Conservation (phyloP, 768 basidiomycete genomes). For the Hygrophoropsis aurantiaca region DNA sequence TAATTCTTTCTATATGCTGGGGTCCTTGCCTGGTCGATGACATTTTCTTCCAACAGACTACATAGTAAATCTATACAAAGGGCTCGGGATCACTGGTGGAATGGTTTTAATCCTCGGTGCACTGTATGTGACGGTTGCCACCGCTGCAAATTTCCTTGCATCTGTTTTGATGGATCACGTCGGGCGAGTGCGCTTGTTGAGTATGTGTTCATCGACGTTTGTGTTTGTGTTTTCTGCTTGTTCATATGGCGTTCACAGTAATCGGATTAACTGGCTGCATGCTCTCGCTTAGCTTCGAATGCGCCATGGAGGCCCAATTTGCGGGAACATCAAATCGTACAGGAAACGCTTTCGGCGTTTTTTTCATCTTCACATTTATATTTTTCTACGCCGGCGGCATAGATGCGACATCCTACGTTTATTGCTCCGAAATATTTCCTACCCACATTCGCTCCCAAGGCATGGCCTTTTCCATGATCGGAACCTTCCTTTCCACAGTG, state of each 20-base stretch:
- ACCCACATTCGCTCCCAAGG: background rate
- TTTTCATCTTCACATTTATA: conserved; percentile 2
- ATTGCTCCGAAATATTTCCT: background rate
- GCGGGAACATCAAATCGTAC: background rate
- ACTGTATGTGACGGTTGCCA: background rate
- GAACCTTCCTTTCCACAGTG: background rate
- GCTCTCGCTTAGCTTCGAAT: background rate
- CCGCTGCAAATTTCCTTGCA: background rate
- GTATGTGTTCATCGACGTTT: background rate
- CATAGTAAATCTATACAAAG: background rate
- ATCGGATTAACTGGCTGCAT: background rate
- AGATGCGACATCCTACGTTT: background rate
- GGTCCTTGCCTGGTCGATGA: too few species aligned
- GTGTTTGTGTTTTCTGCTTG: background rate
- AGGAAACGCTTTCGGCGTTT: background rate
- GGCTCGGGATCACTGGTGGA: background rate
- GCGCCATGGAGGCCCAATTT: background rate
- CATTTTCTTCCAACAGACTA: too few species aligned
- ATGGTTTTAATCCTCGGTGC: conserved; percentile 1
- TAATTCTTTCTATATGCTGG: background rate
- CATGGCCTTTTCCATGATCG: background rate
- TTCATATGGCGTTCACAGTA: background rate
- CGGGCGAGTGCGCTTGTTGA: background rate
- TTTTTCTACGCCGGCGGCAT: conserved; percentile 4
- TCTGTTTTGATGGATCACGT: background rate